Evolutionary conservation across 768 basidiomycete species (phyloP).

Genomic region (Pluteus cervinus): DNA sequence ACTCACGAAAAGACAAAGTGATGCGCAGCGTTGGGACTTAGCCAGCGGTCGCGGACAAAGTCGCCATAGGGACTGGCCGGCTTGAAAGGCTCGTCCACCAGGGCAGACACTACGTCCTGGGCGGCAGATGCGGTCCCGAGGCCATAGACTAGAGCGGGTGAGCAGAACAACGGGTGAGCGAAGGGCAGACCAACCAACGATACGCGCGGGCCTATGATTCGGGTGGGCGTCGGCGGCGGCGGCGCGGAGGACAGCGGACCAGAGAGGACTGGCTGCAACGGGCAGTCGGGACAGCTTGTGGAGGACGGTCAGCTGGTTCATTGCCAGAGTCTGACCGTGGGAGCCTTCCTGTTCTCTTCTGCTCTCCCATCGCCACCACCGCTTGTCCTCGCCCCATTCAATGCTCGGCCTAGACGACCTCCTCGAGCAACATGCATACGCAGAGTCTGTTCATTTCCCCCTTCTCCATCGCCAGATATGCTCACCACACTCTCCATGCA

Average conservation of each 20-base stretch:
- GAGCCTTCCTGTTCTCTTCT: too few relatives aligned
- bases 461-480: constrained; percentile 6
- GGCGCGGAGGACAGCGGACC: too few relatives aligned
- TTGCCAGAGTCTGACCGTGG: too few relatives aligned
- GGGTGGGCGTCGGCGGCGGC: constrained; percentile 35
- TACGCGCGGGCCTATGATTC: constrained; percentile 30
- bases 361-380: too few relatives aligned
- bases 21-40: constrained; percentile 13
- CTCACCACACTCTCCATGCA: constrained; percentile 11
- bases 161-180: constrained; percentile 4
- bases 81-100: constrained; percentile 65
- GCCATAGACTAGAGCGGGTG: constrained; percentile 43
- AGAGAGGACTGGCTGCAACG: too few relatives aligned
- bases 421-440: constrained; percentile 68
- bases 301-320: too few relatives aligned
- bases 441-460: constrained; percentile 49
- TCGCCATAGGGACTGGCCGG: constrained; percentile 40
- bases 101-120: constrained; percentile 57
- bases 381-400: too few relatives aligned
- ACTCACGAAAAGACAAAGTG: constrained; percentile 35
- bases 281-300: too few relatives aligned
- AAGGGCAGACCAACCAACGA: constrained; percentile 37
- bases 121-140: constrained; percentile 48
- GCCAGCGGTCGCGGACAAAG: constrained; percentile 46
- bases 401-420: constrained; percentile 71